phyloP scores from a whole-genome alignment of 768 basidiomycete species.

The Boletus tomentosulus region DNA sequence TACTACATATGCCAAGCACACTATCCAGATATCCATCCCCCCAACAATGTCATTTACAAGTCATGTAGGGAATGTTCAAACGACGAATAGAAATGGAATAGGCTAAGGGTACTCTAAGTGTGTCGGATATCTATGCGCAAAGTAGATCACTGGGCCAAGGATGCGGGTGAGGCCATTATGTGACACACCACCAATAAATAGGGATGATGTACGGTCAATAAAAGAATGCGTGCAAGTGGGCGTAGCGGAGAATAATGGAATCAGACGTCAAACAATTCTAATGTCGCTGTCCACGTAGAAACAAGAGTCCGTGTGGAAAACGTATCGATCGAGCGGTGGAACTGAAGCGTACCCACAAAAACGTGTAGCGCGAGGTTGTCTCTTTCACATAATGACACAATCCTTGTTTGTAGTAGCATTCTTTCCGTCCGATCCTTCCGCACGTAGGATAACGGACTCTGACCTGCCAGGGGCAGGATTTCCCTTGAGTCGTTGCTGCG shows the following conservation, averaged over 20 bases:
- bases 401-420: constrained; percentile 60
- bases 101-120: constrained; percentile 12
- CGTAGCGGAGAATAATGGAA: constrained; percentile 1
- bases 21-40: background rate
- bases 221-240: constrained; percentile 2
- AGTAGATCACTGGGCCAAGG: constrained; percentile 10
- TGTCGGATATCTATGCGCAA: constrained; percentile 21
- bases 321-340: constrained; percentile 6
- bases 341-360: constrained; percentile 12
- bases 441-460: constrained; percentile 56
- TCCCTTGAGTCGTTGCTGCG: constrained; percentile 73
- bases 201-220: background rate
- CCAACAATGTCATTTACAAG: too few species aligned
- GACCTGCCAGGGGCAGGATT: constrained; percentile 57
- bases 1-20: background rate
- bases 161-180: constrained; percentile 2
- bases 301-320: background rate
- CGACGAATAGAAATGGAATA: constrained; percentile 1
- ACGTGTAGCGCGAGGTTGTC: background rate
- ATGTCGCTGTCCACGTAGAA: constrained; percentile 19
- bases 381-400: constrained; percentile 77
- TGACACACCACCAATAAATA: constrained; percentile 3
- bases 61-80: background rate
- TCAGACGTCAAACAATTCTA: constrained; percentile 9
- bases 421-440: constrained; percentile 48